Evolutionary conservation across 768 basidiomycete genomes (phyloP).

Genomic region (Boletus vermiculosoides): DNA sequence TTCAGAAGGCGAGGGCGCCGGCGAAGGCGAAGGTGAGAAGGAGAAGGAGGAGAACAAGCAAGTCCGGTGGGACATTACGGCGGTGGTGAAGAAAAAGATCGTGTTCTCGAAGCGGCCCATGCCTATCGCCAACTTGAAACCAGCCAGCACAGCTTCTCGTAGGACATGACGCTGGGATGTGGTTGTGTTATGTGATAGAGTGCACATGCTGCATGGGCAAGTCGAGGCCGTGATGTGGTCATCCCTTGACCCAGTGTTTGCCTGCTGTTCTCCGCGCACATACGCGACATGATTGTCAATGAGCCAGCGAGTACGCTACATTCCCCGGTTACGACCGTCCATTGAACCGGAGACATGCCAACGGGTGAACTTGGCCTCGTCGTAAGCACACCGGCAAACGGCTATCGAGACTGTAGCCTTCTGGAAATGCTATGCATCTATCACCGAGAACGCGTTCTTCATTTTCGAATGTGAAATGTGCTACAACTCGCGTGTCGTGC

Average conservation of each 20-base stretch:
- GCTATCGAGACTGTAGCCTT: neutral
- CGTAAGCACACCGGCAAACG: neutral
- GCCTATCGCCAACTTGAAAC: slow-evolving; percentile 58
- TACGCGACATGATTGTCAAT: neutral
- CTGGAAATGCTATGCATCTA: neutral
- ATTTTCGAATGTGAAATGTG: neutral
- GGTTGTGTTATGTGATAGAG: neutral
- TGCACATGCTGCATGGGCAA: slow-evolving; percentile 10
- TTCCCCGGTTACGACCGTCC: neutral
- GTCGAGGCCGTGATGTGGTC: neutral
- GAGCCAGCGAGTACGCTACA: too few relatives aligned
- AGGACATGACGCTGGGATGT: slow-evolving; percentile 13
- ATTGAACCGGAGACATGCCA: neutral
- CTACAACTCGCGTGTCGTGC: neutral
- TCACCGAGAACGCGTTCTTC: neutral
- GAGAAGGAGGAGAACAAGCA: neutral
- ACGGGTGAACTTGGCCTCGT: neutral
- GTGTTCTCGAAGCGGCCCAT: slow-evolving; percentile 82
- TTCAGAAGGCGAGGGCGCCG: neutral
- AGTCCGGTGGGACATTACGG: slow-evolving; percentile 58
- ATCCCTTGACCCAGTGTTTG: slow-evolving; percentile 20
- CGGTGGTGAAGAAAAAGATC: slow-evolving; percentile 78
- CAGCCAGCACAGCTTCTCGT: slow-evolving; percentile 21
- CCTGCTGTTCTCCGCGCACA: neutral
- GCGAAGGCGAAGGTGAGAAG: too few relatives aligned